Evolutionary conservation across 2,329 filamentous ascomycete genomes (phyloP).

Genomic region (Penicillium rolfsii): DNA sequence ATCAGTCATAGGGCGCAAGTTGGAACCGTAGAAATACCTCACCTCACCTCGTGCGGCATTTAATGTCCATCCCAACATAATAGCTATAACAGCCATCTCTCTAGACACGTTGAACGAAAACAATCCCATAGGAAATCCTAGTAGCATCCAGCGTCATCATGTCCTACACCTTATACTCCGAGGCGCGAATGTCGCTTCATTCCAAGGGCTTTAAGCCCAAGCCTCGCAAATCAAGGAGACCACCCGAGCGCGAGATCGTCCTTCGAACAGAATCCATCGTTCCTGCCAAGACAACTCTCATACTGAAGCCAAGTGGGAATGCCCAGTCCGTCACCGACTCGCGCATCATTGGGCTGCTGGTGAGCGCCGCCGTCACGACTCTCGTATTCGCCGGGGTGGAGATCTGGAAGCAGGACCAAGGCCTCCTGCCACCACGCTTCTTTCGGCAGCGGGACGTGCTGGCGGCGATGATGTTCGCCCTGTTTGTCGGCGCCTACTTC

Average conservation of each 20-base stretch:
- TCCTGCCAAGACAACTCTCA: constrained; percentile 18
- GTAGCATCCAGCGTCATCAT: constrained; percentile 5
- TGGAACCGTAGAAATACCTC: constrained; percentile 4
- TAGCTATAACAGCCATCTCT: not conserved
- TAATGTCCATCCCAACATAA: not conserved
- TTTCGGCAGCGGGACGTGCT: too few relatives aligned
- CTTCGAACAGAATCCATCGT: constrained; percentile 28
- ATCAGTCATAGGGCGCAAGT: constrained; percentile 2
- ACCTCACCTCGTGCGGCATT: not conserved
- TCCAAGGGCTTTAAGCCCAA: constrained; percentile 15
- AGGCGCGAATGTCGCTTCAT: constrained; percentile 23
- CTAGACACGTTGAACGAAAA: too few relatives aligned
- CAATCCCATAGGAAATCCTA: too few relatives aligned
- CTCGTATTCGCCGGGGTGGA: too few relatives aligned
- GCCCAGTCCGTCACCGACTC: constrained; percentile 16
- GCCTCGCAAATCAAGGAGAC: constrained; percentile 23
- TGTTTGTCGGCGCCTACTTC: too few relatives aligned
- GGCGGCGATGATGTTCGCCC: too few relatives aligned
- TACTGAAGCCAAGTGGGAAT: constrained; percentile 23
- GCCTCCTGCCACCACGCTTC: too few relatives aligned
- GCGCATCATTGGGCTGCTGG: not conserved
- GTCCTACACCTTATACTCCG: constrained; percentile 24
- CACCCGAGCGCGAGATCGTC: constrained; percentile 27
- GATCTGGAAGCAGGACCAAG: too few relatives aligned
- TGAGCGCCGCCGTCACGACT: too few relatives aligned